phyloP scores from a whole-genome alignment of 345 rosid genomes.

The Eutrema yunnanense region DNA sequence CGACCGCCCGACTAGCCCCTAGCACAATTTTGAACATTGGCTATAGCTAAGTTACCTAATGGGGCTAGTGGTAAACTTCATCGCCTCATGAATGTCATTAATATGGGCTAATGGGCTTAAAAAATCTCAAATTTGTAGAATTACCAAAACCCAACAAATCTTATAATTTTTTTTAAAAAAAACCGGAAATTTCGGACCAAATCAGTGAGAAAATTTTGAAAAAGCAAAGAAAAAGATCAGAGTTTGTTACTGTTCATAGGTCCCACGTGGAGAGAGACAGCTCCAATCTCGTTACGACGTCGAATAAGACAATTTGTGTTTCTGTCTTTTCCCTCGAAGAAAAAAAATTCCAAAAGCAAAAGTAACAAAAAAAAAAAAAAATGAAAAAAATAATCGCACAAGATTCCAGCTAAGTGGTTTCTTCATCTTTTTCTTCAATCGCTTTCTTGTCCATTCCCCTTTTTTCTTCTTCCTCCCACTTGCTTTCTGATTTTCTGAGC shows the following conservation, averaged over 20 bases:
- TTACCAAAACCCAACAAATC: neutral
- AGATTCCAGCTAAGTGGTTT: conserved; percentile 30
- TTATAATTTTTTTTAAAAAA: neutral
- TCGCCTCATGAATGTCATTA: too few species aligned
- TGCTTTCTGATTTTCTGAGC: neutral
- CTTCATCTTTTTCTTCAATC: conserved; percentile 22
- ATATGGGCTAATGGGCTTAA: neutral
- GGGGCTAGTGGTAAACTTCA: too few species aligned
- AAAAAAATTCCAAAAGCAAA: neutral
- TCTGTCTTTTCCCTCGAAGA: neutral
- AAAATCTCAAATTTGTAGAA: neutral
- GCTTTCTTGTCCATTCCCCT: conserved; percentile 9
- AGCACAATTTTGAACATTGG: too few species aligned
- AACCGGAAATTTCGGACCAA: conserved; percentile 19
- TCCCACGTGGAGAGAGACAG: conserved; percentile 29
- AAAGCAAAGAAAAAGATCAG: neutral
- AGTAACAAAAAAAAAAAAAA: neutral
- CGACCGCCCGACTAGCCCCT: too few species aligned
- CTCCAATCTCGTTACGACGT: conserved; percentile 27
- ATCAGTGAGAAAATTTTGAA: neutral
- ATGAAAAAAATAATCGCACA: conserved; percentile 7
- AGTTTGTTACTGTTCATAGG: conserved; percentile 14
- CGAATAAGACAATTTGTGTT: conserved; percentile 16
- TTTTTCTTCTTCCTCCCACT: neutral
- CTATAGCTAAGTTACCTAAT: too few species aligned